Percentiles rank a stretch among this genome's conserved stretches.
Conservation (phyloP, 306 rosid genomes). For the Datisca glomerata region DNA sequence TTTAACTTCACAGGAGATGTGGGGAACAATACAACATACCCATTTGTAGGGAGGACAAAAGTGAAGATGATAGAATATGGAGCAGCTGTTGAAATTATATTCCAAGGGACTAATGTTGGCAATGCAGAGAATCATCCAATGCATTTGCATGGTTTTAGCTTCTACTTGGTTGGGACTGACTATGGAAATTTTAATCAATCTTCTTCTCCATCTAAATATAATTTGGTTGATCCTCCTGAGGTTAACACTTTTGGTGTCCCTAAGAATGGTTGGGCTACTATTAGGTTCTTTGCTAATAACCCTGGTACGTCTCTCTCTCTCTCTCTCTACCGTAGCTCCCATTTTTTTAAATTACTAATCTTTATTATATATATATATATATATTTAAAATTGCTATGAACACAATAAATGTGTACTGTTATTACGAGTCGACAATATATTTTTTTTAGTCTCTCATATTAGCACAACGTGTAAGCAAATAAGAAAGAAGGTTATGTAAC, state of each 20-base stretch:
- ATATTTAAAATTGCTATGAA: no score
- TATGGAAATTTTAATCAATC: slow-evolving; percentile 13
- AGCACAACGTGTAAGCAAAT: no score
- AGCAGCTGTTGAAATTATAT: slow-evolving; percentile 24
- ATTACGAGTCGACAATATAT: no score
- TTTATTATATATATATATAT: no score
- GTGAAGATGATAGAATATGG: slow-evolving; percentile 16
- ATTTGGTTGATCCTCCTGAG: slow-evolving; percentile 23
- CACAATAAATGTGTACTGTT: no score
- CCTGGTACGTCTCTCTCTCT: slow-evolving; percentile 22
- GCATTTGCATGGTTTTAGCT: slow-evolving; percentile 40
- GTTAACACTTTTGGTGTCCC: slow-evolving; percentile 21
- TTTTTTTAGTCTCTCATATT: no score
- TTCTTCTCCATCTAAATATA: slow-evolving; percentile 11
- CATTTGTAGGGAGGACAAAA: slow-evolving; percentile 18
- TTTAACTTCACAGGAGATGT: slow-evolving; percentile 32
- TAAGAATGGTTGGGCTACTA: slow-evolving; percentile 27
- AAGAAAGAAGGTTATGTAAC: no score
- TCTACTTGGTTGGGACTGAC: slow-evolving; percentile 26
- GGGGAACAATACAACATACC: slow-evolving; percentile 4
- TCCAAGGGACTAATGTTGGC: slow-evolving; percentile 28
- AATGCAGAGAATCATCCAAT: slow-evolving; percentile 35
- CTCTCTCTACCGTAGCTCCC: no score
- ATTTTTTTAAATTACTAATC: no score
- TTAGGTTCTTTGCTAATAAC: slow-evolving; percentile 27